Evolutionary conservation across 352 stramenopile genomes (phyloP).

Genomic region (Pythium inflatum): DNA sequence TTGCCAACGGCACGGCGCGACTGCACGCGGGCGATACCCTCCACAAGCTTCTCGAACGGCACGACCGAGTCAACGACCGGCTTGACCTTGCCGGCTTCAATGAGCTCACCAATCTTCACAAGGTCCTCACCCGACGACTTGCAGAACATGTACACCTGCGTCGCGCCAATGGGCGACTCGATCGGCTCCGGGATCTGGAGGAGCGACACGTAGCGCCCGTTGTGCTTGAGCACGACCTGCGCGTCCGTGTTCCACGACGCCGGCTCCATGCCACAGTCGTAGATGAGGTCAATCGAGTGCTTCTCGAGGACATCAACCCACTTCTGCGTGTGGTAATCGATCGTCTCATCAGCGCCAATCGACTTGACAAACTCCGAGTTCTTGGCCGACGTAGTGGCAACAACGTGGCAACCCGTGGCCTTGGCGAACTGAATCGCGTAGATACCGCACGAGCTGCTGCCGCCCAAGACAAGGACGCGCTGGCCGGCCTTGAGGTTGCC

Average conservation of each 20-base stretch:
- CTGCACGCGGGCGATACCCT: slow-evolving; percentile 54
- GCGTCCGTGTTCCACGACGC: slow-evolving; percentile 42
- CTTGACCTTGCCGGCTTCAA: slow-evolving; percentile 49
- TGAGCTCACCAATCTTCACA: slow-evolving; percentile 40
- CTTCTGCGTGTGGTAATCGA: slow-evolving; percentile 52
- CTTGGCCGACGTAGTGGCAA: slow-evolving; percentile 40
- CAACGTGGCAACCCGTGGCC: slow-evolving; percentile 22
- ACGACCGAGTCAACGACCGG: slow-evolving; percentile 48
- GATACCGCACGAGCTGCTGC: slow-evolving; percentile 44
- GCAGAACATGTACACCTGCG: slow-evolving; percentile 25
- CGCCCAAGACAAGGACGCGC: slow-evolving; percentile 43
- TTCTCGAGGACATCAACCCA: slow-evolving; percentile 40
- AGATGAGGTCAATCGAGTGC: slow-evolving; percentile 35
- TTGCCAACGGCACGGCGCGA: slow-evolving; percentile 44
- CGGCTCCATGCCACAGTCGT: slow-evolving; percentile 37
- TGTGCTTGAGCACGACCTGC: slow-evolving; percentile 43
- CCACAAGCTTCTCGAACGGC: slow-evolving; percentile 50
- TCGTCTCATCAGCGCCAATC: slow-evolving; percentile 43
- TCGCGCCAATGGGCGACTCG: slow-evolving; percentile 26
- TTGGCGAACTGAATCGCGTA: slow-evolving; percentile 36
- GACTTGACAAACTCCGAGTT: slow-evolving; percentile 45
- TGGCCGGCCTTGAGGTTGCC: slow-evolving; percentile 24
- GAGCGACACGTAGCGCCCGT: slow-evolving; percentile 49
- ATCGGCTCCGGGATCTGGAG: slow-evolving; percentile 41
- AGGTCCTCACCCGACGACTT: slow-evolving; percentile 38